phyloP scores from a whole-genome alignment of 2,329 filamentous ascomycete species.

The Pseudogymnoascus sp. region DNA sequence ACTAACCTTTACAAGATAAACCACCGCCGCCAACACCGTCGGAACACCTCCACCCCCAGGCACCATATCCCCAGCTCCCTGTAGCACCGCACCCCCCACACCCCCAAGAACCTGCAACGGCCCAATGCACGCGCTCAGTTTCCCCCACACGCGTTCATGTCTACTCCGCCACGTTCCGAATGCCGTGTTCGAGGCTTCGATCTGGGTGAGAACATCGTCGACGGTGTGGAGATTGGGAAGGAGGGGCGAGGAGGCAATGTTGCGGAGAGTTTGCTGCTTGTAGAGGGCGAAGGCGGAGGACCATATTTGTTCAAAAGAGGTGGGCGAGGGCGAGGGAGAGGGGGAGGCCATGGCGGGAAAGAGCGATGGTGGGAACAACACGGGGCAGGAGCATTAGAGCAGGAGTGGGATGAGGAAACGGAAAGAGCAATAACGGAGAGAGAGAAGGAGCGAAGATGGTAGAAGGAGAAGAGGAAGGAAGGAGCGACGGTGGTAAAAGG shows the following conservation, averaged over 20 bases:
- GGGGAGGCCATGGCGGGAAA: neutral
- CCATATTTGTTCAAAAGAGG: neutral
- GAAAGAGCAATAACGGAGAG: neutral
- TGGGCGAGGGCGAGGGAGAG: neutral
- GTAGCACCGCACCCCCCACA: neutral
- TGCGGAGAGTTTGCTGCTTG: neutral
- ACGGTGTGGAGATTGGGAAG: neutral
- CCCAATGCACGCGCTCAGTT: neutral
- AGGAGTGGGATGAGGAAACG: neutral
- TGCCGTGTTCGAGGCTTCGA: neutral
- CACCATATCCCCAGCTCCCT: no score
- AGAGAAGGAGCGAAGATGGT: neutral
- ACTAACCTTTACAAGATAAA: neutral
- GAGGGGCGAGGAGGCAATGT: neutral
- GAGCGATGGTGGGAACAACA: neutral
- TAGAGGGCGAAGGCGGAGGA: neutral
- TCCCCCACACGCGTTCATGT: neutral
- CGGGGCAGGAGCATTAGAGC: neutral
- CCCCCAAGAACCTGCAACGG: neutral
- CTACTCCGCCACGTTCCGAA: neutral
- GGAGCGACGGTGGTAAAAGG: neutral
- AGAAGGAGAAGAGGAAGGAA: neutral
- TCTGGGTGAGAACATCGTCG: neutral
- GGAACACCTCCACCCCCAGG: no score
- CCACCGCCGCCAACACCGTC: neutral